Base-by-base conservation (phyloP, 768 basidiomycete genomes). In the Boletales sp. region DNA sequence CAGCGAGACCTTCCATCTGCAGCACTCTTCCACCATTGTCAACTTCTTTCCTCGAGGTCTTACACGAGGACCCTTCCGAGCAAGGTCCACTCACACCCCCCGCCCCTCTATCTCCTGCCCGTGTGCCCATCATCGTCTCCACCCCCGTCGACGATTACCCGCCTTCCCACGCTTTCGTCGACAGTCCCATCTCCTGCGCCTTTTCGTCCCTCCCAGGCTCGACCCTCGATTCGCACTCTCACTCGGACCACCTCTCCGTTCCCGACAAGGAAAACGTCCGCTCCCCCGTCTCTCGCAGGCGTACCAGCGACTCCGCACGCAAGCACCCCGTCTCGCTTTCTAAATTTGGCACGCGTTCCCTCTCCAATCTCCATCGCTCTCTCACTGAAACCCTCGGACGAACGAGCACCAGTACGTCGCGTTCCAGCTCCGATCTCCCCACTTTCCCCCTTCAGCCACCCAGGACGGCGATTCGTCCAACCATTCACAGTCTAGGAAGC, bases 401-500 rank as follows among this genome's bases (percentile, higher is more conserved):
- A 8, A 54, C 58, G 43, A 68, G 56, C 34, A 55, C 57, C 3
- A 54, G 38, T 21, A 55, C 58, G 24, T 4, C 24, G 12, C 49
- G 60, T 14, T 57, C 54, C 17, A 62, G 54, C 49, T 27, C 58
- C 43, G 50, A 71, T 47, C 58, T 73, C 17, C 73, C 73, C n/a
- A 66, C 72, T 18, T 76, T 29, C 72, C 67, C 67, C 2, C 54
- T 65, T 17, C 60, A 56, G 32, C 42, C 38, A 57, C 58, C 67
- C 48, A 67, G 79, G 37, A 59, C 68, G 55, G 70, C 83, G 12
- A 68, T 85, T 17, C 69, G 72, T 47, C 82, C 85, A 32, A 81
- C 76, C 40, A 76, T 87, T 49, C 80, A 89, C 59, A 81, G 69
- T 52, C 62, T 70, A 15, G 83, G 76, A 40, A 81, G 73, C 48